Evolutionary conservation across 345 rosid genomes (phyloP).

Genomic region (Anastatica hierochuntica): DNA sequence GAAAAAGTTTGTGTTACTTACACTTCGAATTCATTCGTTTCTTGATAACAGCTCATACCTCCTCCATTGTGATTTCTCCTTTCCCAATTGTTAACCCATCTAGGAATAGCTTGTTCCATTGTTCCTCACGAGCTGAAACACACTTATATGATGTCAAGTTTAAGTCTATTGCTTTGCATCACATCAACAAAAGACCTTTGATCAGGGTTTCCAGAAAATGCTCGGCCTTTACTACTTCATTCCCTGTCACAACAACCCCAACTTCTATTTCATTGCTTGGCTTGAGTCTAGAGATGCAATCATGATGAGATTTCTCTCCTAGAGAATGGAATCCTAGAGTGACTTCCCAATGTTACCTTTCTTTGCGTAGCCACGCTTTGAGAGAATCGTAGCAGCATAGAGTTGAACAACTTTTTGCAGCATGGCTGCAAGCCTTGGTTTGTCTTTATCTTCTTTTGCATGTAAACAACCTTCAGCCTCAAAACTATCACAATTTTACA

Average conservation of each 20-base stretch:
- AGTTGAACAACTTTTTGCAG: slow-evolving; percentile 84
- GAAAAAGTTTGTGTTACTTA: no score
- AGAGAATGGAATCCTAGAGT: neutral
- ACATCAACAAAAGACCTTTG: slow-evolving; percentile 49
- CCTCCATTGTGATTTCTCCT: slow-evolving; percentile 56
- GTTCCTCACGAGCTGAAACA: slow-evolving; percentile 72
- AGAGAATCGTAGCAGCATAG: slow-evolving; percentile 69
- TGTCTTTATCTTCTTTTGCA: slow-evolving; percentile 87
- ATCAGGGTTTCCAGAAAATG: slow-evolving; percentile 63
- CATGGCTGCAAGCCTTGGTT: slow-evolving; percentile 90
- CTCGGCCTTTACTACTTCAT: slow-evolving; percentile 63
- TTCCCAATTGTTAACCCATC: slow-evolving; percentile 60
- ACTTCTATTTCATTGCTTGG: neutral
- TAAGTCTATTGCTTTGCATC: no score
- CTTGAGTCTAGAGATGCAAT: no score
- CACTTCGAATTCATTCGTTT: no score
- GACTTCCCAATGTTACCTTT: slow-evolving; percentile 38
- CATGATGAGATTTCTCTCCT: no score
- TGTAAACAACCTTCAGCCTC: slow-evolving; percentile 29
- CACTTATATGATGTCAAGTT: slow-evolving; percentile 1
- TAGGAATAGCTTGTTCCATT: slow-evolving; percentile 70
- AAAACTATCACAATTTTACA: neutral
- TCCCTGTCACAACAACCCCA: slow-evolving; percentile 35
- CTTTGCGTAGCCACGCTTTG: slow-evolving; percentile 86
- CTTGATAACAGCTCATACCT: slow-evolving; percentile 57